Evolutionary conservation across 2,329 filamentous ascomycete genomes (phyloP).

Genomic region (Fusarium albosuccineum): DNA sequence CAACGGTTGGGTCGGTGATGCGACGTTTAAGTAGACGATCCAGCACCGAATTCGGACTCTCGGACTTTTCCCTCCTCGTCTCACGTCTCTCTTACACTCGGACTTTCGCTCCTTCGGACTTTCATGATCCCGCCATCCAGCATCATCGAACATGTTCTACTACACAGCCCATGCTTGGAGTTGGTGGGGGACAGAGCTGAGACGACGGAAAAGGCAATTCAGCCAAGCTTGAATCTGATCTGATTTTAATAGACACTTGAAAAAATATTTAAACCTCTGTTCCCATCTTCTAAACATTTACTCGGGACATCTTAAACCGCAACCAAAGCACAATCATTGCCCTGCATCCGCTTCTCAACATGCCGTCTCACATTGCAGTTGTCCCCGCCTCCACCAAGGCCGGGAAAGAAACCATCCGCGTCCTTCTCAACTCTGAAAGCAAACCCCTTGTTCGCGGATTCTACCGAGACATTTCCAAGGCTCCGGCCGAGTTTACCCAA

Average conservation of each 20-base stretch:
- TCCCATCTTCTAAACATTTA: too few species aligned
- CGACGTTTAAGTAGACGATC: too few species aligned
- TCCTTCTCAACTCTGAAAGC: slow-evolving; percentile 39
- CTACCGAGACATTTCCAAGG: slow-evolving; percentile 48
- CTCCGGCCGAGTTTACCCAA: slow-evolving; percentile 45
- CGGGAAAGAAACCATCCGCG: slow-evolving; percentile 45
- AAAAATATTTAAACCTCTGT: background rate
- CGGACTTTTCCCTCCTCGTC: background rate
- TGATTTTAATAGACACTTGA: too few species aligned
- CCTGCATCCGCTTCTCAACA: slow-evolving; percentile 15
- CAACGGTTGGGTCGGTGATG: too few species aligned
- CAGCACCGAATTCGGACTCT: background rate
- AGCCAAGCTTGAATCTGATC: too few species aligned
- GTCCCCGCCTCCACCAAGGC: slow-evolving; percentile 50
- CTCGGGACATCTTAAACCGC: accelerated
- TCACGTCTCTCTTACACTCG: background rate
- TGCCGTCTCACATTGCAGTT: slow-evolving; percentile 47
- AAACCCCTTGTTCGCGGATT: slow-evolving; percentile 43
- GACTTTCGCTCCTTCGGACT: background rate
- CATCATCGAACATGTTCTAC: too few species aligned
- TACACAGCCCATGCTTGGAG: too few species aligned
- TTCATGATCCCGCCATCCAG: too few species aligned
- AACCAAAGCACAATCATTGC: background rate
- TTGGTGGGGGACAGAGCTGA: too few species aligned
- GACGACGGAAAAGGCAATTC: too few species aligned